phyloP scores from a whole-genome alignment of 2,329 filamentous ascomycete species.

The Penicillium sclerotigenum region DNA sequence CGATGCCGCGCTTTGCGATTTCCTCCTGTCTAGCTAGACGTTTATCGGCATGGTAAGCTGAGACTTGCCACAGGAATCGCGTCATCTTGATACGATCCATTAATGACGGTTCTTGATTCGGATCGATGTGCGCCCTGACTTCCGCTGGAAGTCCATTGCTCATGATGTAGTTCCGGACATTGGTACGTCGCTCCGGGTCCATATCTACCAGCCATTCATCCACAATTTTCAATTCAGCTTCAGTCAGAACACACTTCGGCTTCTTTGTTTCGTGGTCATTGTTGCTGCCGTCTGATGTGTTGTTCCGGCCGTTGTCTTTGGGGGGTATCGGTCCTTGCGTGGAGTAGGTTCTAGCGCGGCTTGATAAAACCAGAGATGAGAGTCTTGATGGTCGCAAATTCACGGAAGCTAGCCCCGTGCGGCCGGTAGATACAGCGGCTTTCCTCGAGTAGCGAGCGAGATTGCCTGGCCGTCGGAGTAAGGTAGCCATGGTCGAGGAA shows the following conservation, averaged over 20 bases:
- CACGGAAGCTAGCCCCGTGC: constrained; percentile 46
- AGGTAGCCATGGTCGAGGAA: constrained; percentile 60
- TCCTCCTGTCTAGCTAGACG: constrained; percentile 19
- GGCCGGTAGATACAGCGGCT: constrained; percentile 52
- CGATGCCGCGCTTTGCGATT: constrained; percentile 18
- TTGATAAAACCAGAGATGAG: constrained; percentile 36
- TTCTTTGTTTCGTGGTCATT: constrained; percentile 32
- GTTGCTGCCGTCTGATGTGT: constrained; percentile 38
- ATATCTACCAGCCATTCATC: constrained; percentile 56
- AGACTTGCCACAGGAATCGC: constrained; percentile 55
- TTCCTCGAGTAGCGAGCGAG: constrained; percentile 61
- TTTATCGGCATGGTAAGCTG: constrained; percentile 31
- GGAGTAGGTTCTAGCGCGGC: constrained; percentile 41
- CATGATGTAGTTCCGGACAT: constrained; percentile 61
- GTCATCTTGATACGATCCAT: constrained; percentile 61
- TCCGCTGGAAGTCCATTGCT: constrained; percentile 68
- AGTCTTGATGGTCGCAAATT: constrained; percentile 39
- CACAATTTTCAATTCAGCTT: constrained; percentile 58
- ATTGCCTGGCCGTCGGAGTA: constrained; percentile 64
- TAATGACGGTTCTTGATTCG: constrained; percentile 46
- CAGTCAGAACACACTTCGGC: constrained; percentile 47
- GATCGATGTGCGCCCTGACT: constrained; percentile 60
- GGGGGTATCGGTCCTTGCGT: constrained; percentile 47
- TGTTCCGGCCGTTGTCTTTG: constrained; percentile 39
- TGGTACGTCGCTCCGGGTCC: constrained; percentile 55